These are phyloP conservation scores for Mycena indigotica DNA, from an alignment of 768 basidiomycete genomes.

Conservation along the genomic window DNA sequence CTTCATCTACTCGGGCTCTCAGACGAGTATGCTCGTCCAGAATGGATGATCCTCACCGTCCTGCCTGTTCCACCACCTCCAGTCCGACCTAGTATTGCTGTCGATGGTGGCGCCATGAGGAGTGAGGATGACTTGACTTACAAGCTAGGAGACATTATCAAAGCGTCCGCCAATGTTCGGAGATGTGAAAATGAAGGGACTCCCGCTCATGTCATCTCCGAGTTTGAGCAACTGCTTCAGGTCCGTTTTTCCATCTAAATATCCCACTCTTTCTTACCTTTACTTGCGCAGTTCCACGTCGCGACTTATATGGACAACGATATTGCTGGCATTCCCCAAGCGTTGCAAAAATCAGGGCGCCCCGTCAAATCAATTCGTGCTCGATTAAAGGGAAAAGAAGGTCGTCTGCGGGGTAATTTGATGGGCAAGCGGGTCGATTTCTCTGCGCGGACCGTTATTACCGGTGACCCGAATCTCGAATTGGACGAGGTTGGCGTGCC, in stretches of 20 bases:
- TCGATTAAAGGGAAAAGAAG: conserved; percentile 97
- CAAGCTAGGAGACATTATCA: conserved; percentile 81
- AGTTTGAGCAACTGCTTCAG: conserved; percentile 95
- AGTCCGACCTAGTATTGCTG: conserved; percentile 95
- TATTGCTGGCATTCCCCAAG: conserved; percentile 96
- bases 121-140: conserved; percentile 99
- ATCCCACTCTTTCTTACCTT: conserved; percentile 10
- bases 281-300: conserved; percentile 85
- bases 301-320: conserved; percentile 99
- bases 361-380: conserved; percentile 98
- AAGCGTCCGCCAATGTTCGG: conserved; percentile 89
- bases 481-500: conserved; percentile 98
- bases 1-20: conserved; percentile 88
- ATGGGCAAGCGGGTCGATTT: conserved; percentile 99
- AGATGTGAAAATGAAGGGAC: conserved; percentile 96
- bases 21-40: conserved; percentile 93
- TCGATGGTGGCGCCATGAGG: conserved; percentile 95
- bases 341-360: conserved; percentile 94
- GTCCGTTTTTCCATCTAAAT: conserved; percentile 42
- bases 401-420: conserved; percentile 93
- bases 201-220: conserved; percentile 91
- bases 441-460: conserved; percentile 98
- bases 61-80: conserved; percentile 97
- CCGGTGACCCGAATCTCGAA: conserved; percentile 96
- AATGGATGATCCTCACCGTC: conserved; percentile 99